phyloP scores from a whole-genome alignment of 2,329 filamentous ascomycete genomes.

The Fusarium clavum region DNA sequence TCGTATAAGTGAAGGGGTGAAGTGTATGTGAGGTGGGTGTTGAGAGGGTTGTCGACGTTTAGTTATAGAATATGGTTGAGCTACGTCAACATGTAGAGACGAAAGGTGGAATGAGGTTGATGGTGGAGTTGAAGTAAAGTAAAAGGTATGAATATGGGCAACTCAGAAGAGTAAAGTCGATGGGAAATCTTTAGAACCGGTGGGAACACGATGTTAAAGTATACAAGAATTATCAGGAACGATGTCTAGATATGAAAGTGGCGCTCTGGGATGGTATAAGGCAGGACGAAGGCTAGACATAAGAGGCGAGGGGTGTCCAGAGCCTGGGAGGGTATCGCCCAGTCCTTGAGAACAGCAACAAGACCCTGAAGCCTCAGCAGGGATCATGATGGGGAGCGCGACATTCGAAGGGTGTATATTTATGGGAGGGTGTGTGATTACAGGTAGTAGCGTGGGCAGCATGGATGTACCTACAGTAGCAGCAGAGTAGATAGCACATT shows the following conservation, averaged over 20 bases:
- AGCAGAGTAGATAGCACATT: constrained; percentile 27
- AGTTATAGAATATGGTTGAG: constrained; percentile 15
- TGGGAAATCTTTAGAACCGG: constrained; percentile 13
- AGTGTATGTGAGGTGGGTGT: constrained; percentile 7
- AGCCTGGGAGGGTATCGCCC: constrained; percentile 39
- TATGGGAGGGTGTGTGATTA: constrained; percentile 7
- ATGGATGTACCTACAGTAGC: constrained; percentile 26
- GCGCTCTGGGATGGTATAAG: constrained; percentile 33
- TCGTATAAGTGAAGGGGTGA: constrained; percentile 23
- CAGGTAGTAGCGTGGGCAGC: constrained; percentile 12
- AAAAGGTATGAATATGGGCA: constrained; percentile 6
- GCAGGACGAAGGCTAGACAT: constrained; percentile 35
- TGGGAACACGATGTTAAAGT: constrained; percentile 31
- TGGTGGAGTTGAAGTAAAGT: constrained; percentile 18
- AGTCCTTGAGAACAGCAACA: constrained; percentile 38
- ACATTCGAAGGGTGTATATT: constrained; percentile 11
- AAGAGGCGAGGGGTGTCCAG: constrained; percentile 32
- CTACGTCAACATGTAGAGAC: constrained; percentile 24
- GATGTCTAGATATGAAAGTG: constrained; percentile 41
- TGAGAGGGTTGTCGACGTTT: constrained; percentile 20
- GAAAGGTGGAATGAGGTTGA: constrained; percentile 8
- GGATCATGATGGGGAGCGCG: constrained; percentile 37
- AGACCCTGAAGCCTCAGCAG: constrained; percentile 41
- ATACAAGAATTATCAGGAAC: constrained; percentile 32
- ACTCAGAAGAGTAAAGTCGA: constrained; percentile 25